These are phyloP conservation scores for Setaria viridis DNA, from an alignment of 202 grass and related monocot species.

Conservation along the genomic window DNA sequence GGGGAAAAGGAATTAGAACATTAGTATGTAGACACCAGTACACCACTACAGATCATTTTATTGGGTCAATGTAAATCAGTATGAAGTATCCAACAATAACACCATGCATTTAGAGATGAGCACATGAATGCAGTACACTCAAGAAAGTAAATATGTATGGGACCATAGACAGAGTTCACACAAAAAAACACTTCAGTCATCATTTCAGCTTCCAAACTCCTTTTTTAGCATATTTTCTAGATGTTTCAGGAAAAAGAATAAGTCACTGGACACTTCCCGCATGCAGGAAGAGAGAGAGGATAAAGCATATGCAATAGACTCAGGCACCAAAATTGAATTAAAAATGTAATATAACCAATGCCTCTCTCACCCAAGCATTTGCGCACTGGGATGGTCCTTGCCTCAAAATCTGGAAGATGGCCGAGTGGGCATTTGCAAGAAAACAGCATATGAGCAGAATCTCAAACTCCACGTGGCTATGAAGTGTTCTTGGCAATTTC, in stretches of 20 bases:
- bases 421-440: no score
- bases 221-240: not conserved
- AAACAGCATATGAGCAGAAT: no score
- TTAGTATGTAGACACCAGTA: slow-evolving; percentile 5
- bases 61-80: not conserved
- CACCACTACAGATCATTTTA: slow-evolving; percentile 5
- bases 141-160: not conserved
- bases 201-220: not conserved
- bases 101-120: not conserved
- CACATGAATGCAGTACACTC: not conserved
- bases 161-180: not conserved
- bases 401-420: no score
- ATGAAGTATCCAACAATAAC: slow-evolving; percentile 6
- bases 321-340: not conserved
- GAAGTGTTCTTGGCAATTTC: not conserved
- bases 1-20: not conserved
- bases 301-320: not conserved
- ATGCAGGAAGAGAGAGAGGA: no score
- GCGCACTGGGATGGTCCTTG: not conserved
- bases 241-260: not conserved
- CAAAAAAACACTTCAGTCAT: not conserved
- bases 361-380: not conserved
- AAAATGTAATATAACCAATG: not conserved
- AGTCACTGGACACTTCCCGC: not conserved
- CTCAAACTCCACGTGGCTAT: not conserved